Evolutionary conservation across 495 filamentous ascomycete species (phyloP).

Genomic region (Pseudomonodictys pantanalensis): DNA sequence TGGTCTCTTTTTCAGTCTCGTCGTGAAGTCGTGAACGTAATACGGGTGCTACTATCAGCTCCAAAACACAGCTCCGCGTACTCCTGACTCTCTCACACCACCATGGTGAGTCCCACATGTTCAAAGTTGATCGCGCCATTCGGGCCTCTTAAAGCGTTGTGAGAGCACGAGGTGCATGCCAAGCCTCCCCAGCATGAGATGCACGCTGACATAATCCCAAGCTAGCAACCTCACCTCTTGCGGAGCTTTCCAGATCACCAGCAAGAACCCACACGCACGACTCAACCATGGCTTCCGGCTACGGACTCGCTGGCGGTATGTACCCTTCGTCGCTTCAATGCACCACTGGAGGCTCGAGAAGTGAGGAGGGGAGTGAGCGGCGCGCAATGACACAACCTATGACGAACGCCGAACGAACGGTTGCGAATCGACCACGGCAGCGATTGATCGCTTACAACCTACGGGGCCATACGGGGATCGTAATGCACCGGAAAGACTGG

Average conservation of each 20-base stretch:
- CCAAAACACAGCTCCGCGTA: no score
- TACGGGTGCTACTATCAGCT: no score
- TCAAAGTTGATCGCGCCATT: background rate
- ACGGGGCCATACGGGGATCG: no score
- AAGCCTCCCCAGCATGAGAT: background rate
- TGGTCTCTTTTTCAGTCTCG: no score
- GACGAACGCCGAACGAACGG: no score
- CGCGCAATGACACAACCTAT: background rate
- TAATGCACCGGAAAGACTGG: no score
- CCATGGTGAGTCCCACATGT: no score
- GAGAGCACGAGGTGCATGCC: background rate
- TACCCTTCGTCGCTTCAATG: background rate
- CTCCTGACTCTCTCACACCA: no score
- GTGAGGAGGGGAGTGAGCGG: background rate
- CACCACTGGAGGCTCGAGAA: background rate
- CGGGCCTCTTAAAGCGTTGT: background rate
- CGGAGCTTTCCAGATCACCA: background rate
- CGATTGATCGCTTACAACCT: no score
- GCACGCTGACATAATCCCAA: conserved; percentile 12
- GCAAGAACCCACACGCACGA: conserved; percentile 12
- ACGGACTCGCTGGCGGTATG: conserved; percentile 27
- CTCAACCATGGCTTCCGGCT: conserved; percentile 30
- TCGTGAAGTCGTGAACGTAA: no score
- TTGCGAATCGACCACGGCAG: no score
- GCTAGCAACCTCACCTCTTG: conserved; percentile 11